phyloP scores from a whole-genome alignment of 768 basidiomycete genomes.

The Mycena haematopus region DNA sequence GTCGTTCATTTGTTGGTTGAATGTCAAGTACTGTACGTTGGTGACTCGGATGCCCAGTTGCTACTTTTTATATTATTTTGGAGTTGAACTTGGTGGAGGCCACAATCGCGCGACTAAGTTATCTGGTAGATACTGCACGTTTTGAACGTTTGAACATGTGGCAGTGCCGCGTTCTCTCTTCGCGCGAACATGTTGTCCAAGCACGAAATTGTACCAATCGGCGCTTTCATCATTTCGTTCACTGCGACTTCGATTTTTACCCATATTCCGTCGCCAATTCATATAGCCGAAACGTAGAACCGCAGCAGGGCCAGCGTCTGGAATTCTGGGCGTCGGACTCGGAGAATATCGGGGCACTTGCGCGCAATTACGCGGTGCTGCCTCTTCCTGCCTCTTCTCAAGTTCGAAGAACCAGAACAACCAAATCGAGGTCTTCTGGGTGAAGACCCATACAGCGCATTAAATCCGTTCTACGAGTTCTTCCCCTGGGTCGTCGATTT shows the following conservation, averaged over 20 bases:
- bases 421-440: background rate
- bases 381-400: background rate
- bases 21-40: background rate
- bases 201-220: background rate
- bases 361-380: background rate
- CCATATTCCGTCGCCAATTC: background rate
- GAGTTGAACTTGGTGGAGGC: background rate
- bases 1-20: background rate
- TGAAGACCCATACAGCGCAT: background rate
- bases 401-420: background rate
- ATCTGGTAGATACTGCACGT: too few relatives aligned
- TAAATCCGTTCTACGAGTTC: slow-evolving; percentile 3
- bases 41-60: slow-evolving; percentile 4
- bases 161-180: too few relatives aligned
- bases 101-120: too few relatives aligned
- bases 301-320: background rate
- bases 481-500: slow-evolving; percentile 11
- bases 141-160: too few relatives aligned
- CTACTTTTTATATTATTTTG: slow-evolving; percentile 15
- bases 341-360: slow-evolving; percentile 1
- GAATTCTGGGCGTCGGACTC: slow-evolving; percentile 14
- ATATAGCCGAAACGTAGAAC: background rate
- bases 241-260: slow-evolving; percentile 4
- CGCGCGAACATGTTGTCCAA: too few relatives aligned
- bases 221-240: background rate